phyloP scores from a whole-genome alignment of 2,329 filamentous ascomycete species.

The Stylonectria norvegica region DNA sequence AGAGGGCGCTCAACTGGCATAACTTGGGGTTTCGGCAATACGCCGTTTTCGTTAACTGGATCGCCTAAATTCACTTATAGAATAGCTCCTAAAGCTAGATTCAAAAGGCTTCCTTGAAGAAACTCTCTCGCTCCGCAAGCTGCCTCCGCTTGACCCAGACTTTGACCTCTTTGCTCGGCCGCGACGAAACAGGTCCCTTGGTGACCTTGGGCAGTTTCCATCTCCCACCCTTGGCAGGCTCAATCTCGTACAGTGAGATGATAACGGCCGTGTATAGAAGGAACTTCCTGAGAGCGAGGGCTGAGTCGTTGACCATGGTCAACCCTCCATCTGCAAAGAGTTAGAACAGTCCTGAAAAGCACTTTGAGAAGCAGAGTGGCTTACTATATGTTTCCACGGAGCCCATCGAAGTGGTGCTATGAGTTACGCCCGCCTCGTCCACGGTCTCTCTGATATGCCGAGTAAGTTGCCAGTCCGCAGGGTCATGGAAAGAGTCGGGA shows the following conservation, averaged over 20 bases:
- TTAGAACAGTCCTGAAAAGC: conserved; percentile 6
- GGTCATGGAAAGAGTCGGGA: conserved; percentile 30
- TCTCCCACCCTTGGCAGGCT: conserved; percentile 24
- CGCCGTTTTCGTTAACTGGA: no score
- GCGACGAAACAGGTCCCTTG: conserved; percentile 26
- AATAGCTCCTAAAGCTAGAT: neutral
- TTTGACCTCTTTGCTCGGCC: conserved; percentile 25
- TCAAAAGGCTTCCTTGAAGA: neutral
- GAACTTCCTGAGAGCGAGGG: conserved; percentile 33
- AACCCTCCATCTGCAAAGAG: conserved; percentile 27
- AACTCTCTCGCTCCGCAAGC: neutral
- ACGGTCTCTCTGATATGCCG: conserved; percentile 31
- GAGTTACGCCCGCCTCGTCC: conserved; percentile 24
- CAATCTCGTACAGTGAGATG: conserved; percentile 36
- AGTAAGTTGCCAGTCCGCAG: conserved; percentile 34
- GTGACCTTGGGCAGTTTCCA: conserved; percentile 27
- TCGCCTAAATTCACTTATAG: no score
- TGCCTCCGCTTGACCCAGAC: conserved; percentile 34
- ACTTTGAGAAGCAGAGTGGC: conserved; percentile 5
- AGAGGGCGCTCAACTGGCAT: no score
- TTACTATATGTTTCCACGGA: conserved; percentile 34
- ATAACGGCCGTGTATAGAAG: conserved; percentile 34
- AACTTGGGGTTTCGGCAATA: no score
- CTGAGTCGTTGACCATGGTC: conserved; percentile 32
- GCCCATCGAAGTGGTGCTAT: conserved; percentile 20